Percentiles rank a stretch among this genome's conserved stretches.
Evolutionary conservation across 495 filamentous ascomycete species (phyloP).

Genomic region (Aspergillus bridgeri): DNA sequence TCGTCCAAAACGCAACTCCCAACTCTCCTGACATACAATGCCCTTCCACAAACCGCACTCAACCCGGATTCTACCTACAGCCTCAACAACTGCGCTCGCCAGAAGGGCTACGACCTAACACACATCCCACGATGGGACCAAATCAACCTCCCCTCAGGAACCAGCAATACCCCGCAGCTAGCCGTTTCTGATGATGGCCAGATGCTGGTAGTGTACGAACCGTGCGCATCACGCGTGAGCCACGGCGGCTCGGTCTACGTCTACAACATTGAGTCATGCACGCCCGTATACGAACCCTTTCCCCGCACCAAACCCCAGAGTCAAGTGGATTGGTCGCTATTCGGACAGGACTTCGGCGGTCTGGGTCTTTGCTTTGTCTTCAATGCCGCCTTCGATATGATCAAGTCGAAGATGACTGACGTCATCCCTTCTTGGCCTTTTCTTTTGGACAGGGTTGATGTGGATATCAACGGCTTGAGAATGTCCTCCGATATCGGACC

Average conservation of each 20-base stretch:
- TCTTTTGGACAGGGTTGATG: slow-evolving; percentile 6
- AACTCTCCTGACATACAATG: not conserved
- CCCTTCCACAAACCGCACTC: not conserved
- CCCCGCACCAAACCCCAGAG: not conserved
- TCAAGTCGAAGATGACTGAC: slow-evolving; percentile 2
- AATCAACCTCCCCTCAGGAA: slow-evolving; percentile 16
- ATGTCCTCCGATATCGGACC: not conserved
- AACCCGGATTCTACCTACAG: not conserved
- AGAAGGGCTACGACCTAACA: slow-evolving; percentile 4
- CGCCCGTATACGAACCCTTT: not conserved
- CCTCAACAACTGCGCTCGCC: not conserved
- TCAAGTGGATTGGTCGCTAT: not conserved
- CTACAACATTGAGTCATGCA: slow-evolving; percentile 7
- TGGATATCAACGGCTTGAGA: slow-evolving; percentile 5
- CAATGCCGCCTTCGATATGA: not conserved
- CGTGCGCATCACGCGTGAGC: slow-evolving; percentile 6
- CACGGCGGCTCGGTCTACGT: slow-evolving; percentile 18
- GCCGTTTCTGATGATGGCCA: slow-evolving; percentile 14
- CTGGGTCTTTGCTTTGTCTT: not conserved
- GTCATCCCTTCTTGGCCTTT: slow-evolving; percentile 10
- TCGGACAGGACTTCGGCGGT: not conserved
- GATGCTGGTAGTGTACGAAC: slow-evolving; percentile 17
- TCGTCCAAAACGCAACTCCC: not conserved
- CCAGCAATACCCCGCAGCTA: slow-evolving; percentile 14
- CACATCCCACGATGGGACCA: slow-evolving; percentile 10